These are phyloP conservation scores for Talaromyces sp. DNA, from an alignment of 2,329 filamentous ascomycete species.

Conservation along the genomic window DNA sequence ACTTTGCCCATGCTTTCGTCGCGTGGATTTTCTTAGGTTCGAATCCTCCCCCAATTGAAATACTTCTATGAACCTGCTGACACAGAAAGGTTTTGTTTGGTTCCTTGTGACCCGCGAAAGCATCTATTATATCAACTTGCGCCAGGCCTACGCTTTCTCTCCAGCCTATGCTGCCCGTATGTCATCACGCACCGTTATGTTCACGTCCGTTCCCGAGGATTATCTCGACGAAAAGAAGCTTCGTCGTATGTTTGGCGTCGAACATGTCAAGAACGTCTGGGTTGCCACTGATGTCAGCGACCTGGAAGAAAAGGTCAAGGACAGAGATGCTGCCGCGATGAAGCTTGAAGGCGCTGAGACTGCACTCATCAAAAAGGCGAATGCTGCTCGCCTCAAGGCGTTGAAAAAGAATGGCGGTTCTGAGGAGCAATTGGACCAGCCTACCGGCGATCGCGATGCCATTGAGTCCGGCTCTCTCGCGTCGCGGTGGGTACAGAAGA, in stretches of 20 bases:
- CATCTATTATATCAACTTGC: constrained; percentile 87
- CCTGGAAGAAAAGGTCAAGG: constrained; percentile 73
- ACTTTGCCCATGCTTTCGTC: constrained; percentile 77
- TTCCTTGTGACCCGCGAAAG: constrained; percentile 82
- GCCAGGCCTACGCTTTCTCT: constrained; percentile 85
- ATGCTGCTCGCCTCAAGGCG: constrained; percentile 64
- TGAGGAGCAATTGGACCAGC: constrained; percentile 36
- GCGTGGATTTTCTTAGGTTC: constrained; percentile 72
- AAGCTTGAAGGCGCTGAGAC: constrained; percentile 84
- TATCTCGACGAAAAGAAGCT: constrained; percentile 75
- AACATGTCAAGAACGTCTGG: constrained; percentile 79
- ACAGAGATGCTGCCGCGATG: constrained; percentile 73
- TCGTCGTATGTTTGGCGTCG: constrained; percentile 70
- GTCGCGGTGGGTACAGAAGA: constrained; percentile 66
- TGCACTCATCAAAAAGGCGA: constrained; percentile 74
- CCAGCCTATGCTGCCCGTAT: constrained; percentile 79
- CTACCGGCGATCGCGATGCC: constrained; percentile 42
- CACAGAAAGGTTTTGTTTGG: constrained; percentile 65
- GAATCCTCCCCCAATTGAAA: neutral
- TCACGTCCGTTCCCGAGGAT: constrained; percentile 73
- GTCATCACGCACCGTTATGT: constrained; percentile 84
- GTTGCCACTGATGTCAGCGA: constrained; percentile 71
- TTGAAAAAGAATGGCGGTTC: constrained; percentile 54
- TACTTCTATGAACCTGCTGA: neutral
- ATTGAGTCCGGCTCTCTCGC: constrained; percentile 64